Conservation (phyloP, 495 filamentous ascomycete species). For the Aspergillus saccharolyticus region DNA sequence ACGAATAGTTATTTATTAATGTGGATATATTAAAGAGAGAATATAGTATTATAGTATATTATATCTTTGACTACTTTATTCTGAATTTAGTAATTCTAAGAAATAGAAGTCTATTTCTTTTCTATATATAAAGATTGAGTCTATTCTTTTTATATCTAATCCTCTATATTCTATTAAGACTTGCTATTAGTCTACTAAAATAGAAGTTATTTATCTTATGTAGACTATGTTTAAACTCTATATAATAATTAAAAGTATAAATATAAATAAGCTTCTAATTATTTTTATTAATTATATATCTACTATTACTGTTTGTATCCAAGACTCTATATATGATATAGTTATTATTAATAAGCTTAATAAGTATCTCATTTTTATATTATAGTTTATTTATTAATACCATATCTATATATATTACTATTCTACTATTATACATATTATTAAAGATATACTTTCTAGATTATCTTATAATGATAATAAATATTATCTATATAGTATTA, state of each 20-base stretch:
- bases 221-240: not conserved
- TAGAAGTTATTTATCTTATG: not conserved
- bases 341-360: not conserved
- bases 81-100: not conserved
- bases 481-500: too few relatives aligned
- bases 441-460: not conserved
- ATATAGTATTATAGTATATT: too few relatives aligned
- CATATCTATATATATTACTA: not conserved
- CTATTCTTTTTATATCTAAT: too few relatives aligned
- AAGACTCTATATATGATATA: too few relatives aligned
- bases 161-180: too few relatives aligned
- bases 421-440: not conserved
- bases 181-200: not conserved
- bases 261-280: too few relatives aligned
- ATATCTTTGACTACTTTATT: not conserved
- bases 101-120: not conserved
- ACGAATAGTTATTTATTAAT: conserved; percentile 2
- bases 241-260: not conserved
- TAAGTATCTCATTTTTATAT: not conserved
- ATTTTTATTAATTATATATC: conserved; percentile 4
- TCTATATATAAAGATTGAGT: not conserved
- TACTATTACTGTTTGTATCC: not conserved
- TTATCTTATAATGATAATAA: not conserved
- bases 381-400: not conserved
- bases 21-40: not conserved